Base-by-base conservation (phyloP, 371 early-diverging fungal species). In the Syncephalastrum contaminatum region DNA sequence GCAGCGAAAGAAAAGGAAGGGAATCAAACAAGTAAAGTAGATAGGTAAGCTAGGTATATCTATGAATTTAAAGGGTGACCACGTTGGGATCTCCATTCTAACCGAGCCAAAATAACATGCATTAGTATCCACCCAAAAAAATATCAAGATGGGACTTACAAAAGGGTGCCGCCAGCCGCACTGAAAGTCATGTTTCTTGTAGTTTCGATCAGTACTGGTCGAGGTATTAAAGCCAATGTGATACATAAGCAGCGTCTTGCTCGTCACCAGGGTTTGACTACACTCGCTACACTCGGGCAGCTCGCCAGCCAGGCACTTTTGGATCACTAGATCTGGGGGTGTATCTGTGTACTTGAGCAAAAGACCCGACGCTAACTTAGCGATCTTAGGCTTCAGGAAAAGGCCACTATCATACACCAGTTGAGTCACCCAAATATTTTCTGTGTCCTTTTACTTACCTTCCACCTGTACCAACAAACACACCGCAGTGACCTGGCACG, bases 131-230 rank as follows among this genome's bases (percentile, higher is more conserved):
- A 25, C 16, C 45, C 44, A 19, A 20, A 2, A 22, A 1, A 10
- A 25, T 4, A 25, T 3, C 25, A 30, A 2, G 13, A 44, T 16
- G n/a, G 21, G 18, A 76, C 82, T 82, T 81, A 81, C 83, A 65
- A 85, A 85, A 53, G 81, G 82, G 36, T 85, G 82, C 46, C 85
- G 71, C 85, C 85, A 85, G 4, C 82, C 82, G 61, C 85, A 85
- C 48, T 85, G 85, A 53, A 81, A 85, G 53, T 82, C 77, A 44
- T 78, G 63, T 53, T 76, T 75, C 51, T 74, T 70, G 56, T 85
- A 85, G n/a, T 53, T 36, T 27, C 83, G 69, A 43, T 80, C 80
- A 5, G 63, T 58, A 54, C 84, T 83, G 15, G 83, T 85, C 14
- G 82, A 81, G 19, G 84, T 75, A 54, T 85, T 85, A 51, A 75